Conservation (phyloP, 805 yeast species). For the Metschnikowia similis region DNA sequence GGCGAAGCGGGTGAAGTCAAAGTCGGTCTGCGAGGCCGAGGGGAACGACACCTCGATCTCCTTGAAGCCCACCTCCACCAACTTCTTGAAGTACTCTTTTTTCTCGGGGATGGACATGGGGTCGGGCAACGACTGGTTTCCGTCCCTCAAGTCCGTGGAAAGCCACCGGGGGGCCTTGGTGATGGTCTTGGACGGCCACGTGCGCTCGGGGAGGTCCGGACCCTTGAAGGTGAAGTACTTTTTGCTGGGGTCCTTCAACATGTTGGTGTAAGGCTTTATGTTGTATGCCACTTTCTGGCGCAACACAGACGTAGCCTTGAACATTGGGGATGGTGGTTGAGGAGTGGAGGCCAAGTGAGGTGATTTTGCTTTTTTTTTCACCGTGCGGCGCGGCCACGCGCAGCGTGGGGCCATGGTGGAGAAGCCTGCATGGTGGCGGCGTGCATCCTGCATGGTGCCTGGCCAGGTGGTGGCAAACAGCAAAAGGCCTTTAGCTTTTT, state of each 20-base stretch:
- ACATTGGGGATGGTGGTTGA: conserved; percentile 17
- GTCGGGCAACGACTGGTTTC: conserved; percentile 78
- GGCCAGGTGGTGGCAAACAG: too few relatives aligned
- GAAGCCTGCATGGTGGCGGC: neutral
- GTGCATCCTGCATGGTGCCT: too few relatives aligned
- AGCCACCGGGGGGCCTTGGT: conserved; percentile 77
- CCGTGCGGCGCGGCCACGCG: conserved; percentile 1
- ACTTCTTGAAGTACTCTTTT: conserved; percentile 68
- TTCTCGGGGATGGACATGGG: conserved; percentile 76
- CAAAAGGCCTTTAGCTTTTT: too few relatives aligned
- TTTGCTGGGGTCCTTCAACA: conserved; percentile 66
- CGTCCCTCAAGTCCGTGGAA: conserved; percentile 76
- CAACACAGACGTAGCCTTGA: conserved; percentile 21
- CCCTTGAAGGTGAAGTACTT: conserved; percentile 58
- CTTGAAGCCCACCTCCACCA: conserved; percentile 69
- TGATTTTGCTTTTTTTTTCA: conserved; percentile 2
- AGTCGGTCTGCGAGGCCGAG: conserved; percentile 77
- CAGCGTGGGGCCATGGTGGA: neutral
- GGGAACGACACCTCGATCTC: conserved; percentile 82
- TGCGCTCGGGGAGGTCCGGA: conserved; percentile 55
- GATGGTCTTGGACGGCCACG: conserved; percentile 67
- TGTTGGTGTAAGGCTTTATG: conserved; percentile 26
- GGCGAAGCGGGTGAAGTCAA: conserved; percentile 76
- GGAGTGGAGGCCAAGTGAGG: neutral
- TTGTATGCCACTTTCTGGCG: conserved; percentile 23